Percentiles rank a stretch among this genome's conserved stretches.
Conservation (phyloP, 139 green algal genomes). For the Micractinium sp. region DNA sequence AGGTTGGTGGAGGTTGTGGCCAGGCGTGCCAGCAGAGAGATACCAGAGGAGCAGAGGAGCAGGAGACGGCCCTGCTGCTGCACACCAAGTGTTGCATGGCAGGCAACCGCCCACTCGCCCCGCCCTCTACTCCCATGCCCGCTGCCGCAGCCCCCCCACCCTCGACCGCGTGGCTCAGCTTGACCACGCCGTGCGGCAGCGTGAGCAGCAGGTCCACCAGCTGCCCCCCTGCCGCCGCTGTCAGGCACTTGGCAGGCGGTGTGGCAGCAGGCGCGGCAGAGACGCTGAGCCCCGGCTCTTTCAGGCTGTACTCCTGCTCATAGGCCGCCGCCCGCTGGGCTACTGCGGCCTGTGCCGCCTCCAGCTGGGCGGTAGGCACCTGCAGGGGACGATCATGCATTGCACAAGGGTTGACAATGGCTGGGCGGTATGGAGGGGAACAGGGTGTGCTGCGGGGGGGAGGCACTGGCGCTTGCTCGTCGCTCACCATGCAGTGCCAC, state of each 20-base stretch:
- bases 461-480: too few relatives aligned
- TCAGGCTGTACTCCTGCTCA: slow-evolving; percentile 60
- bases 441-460: too few relatives aligned
- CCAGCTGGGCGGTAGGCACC: slow-evolving; percentile 26
- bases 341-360: slow-evolving; percentile 29
- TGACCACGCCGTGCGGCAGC: slow-evolving; percentile 74
- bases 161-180: slow-evolving; percentile 65
- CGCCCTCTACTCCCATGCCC: too few relatives aligned
- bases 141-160: slow-evolving; percentile 30
- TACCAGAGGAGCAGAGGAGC: not conserved
- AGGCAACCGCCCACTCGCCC: too few relatives aligned
- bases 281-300: slow-evolving; percentile 55
- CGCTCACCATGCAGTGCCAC: too few relatives aligned
- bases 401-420: too few relatives aligned
- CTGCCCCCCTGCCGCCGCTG: slow-evolving; percentile 1
- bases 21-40: not conserved
- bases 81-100: too few relatives aligned
- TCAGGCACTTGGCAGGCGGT: slow-evolving; percentile 20
- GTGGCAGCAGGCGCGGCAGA: not conserved
- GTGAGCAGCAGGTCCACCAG: slow-evolving; percentile 63
- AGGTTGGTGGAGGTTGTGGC: too few relatives aligned
- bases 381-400: slow-evolving; percentile 13
- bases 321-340: slow-evolving; percentile 16
- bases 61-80: too few relatives aligned
- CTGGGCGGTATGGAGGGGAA: not conserved